phyloP scores from a whole-genome alignment of 2,329 filamentous ascomycete genomes.

The Pseudopithomyces maydicus region DNA sequence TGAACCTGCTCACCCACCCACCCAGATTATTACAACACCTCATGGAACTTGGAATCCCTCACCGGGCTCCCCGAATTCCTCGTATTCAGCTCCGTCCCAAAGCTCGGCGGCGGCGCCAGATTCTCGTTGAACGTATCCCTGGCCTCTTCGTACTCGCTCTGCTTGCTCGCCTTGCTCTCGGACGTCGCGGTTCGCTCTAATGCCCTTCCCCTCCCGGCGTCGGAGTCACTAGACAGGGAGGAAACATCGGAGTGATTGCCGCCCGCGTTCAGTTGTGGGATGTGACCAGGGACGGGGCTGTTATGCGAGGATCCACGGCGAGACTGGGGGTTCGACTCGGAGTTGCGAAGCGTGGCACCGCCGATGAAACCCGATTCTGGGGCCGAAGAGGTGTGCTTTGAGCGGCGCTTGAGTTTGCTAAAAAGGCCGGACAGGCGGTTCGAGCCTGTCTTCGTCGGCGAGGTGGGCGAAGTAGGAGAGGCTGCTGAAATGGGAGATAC shows the following conservation, averaged over 20 bases:
- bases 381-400: constrained; percentile 33
- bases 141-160: constrained; percentile 58
- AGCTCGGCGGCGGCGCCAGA: constrained; percentile 47
- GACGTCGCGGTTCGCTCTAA: constrained; percentile 1
- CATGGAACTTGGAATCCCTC: constrained; percentile 41
- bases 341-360: constrained; percentile 47
- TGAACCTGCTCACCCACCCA: too few relatives aligned
- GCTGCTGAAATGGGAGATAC: constrained; percentile 26
- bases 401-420: constrained; percentile 46
- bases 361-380: constrained; percentile 48
- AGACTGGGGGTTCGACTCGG: constrained; percentile 15
- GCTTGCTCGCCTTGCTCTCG: not conserved
- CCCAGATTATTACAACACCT: constrained; percentile 17
- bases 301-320: not conserved
- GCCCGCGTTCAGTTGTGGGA: constrained; percentile 12
- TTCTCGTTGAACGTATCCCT: constrained; percentile 56
- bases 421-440: constrained; percentile 46
- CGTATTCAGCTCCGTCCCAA: constrained; percentile 29
- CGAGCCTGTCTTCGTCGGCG: constrained; percentile 20
- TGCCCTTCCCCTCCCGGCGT: constrained; percentile 22
- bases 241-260: constrained; percentile 39
- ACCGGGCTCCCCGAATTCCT: constrained; percentile 34
- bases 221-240: constrained; percentile 34
- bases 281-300: constrained; percentile 16
- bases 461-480: constrained; percentile 34